Base-by-base conservation (phyloP, 371 early-diverging fungal species). In the Rhizopus delemar region DNA sequence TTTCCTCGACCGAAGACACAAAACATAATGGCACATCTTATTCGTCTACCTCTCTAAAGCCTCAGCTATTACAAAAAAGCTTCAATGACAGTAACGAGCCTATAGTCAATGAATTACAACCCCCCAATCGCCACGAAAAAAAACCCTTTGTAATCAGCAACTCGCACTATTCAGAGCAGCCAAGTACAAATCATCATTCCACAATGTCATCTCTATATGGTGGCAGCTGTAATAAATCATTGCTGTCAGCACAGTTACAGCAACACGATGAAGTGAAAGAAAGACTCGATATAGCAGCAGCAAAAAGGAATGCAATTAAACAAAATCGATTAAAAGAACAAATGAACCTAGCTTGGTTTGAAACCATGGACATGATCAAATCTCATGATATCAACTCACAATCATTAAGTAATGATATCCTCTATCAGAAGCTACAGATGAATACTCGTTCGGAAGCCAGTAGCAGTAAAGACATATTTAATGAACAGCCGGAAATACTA, bases 251-350 rank as follows among this genome's bases (percentile, higher is more conserved):
- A 22, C 28, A 46, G 28, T 46, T 28, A 33, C 51, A 51, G 5
- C 11, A 41, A 28, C 41, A 41, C 7, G 53, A 53, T 41, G 11
- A 11, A 16, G 51, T 58, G 5, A 36, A 51, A 41, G 51, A 58
- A 34, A 54, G 41, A 11, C 43, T 61, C n/a, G 61, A 54, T 16
- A 16, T 49, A 41, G 61, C 61, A 15, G 61, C 61, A 22, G 61
- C 56, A 4, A 46, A 55, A 22, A 41, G 61, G 11, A 61, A 61
- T 31, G 39, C 43, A 15, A 62, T 62, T 5, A 55, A 51, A 28
- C 33, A 49, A 16, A 43, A 51, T 36, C 31, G 56, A 41, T 35
- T 50, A 33, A 55, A 49, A 51, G 62, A 62, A 51, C 62, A 62
- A n/a, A 49, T 41, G 35, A 45, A 62, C 13, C 6, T 41, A 2